phyloP scores from a whole-genome alignment of 2,329 filamentous ascomycete genomes.

The Fusarium domesticum region DNA sequence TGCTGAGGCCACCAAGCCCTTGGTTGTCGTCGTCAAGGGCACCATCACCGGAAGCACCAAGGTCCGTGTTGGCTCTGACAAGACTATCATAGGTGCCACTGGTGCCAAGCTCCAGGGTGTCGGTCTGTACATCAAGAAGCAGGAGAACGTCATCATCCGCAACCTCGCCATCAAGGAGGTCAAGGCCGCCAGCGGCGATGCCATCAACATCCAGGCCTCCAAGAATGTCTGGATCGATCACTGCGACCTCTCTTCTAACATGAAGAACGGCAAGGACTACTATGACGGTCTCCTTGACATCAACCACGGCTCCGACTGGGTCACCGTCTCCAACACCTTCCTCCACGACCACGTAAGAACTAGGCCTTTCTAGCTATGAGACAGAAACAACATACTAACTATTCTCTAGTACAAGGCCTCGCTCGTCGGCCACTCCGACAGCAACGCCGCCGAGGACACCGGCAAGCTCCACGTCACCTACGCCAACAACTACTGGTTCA shows the following conservation, averaged over 20 bases:
- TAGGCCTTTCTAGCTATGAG: neutral
- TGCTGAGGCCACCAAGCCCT: constrained; percentile 42
- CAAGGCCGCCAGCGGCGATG: constrained; percentile 53
- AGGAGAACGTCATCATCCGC: constrained; percentile 59
- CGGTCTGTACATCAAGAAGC: constrained; percentile 51
- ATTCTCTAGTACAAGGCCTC: constrained; percentile 50
- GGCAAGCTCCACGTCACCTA: constrained; percentile 63
- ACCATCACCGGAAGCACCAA: constrained; percentile 39
- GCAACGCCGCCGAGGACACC: constrained; percentile 54
- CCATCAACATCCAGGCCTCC: constrained; percentile 55
- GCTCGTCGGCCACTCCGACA: constrained; percentile 59
- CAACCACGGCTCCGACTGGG: constrained; percentile 60
- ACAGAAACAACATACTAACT: too few relatives aligned
- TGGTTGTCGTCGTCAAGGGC: constrained; percentile 42
- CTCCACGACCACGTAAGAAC: constrained; percentile 32
- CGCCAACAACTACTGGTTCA: constrained; percentile 63
- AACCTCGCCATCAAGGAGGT: constrained; percentile 61
- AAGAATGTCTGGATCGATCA: constrained; percentile 67
- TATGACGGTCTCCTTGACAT: constrained; percentile 66
- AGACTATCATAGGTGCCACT: constrained; percentile 43
- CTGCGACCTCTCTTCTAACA: constrained; percentile 60
- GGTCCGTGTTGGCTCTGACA: constrained; percentile 44
- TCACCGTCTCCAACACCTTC: constrained; percentile 45
- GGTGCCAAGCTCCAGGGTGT: constrained; percentile 42
- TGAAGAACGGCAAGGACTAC: constrained; percentile 62